phyloP scores from a whole-genome alignment of 202 grass and related monocot species.

The Schoenoplectus triqueter region DNA sequence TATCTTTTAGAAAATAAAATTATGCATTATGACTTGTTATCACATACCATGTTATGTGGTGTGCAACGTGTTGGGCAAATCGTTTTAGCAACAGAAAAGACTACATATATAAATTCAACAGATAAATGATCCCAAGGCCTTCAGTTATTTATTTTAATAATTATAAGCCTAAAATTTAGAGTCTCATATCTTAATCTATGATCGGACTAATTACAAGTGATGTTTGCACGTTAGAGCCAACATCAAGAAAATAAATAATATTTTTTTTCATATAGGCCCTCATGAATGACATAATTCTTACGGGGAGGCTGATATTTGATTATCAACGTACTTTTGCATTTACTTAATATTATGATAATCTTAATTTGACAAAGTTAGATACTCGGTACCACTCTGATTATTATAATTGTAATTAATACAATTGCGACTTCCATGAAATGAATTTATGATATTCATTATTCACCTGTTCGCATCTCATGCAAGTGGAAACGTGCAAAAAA shows the following conservation, averaged over 20 bases:
- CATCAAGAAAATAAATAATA: background rate
- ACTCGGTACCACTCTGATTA: background rate
- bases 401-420: conserved; percentile 4
- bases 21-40: background rate
- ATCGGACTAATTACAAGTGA: background rate
- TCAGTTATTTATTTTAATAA: background rate
- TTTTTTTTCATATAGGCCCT: background rate
- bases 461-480: background rate
- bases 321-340: background rate
- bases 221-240: conserved; percentile 5
- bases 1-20: background rate
- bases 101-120: background rate
- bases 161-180: background rate
- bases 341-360: background rate
- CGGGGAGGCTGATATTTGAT: background rate
- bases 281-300: background rate
- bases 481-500: background rate
- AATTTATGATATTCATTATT: conserved; percentile 3
- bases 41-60: background rate
- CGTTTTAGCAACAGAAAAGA: background rate
- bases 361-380: background rate
- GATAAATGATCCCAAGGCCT: background rate
- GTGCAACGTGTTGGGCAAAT: background rate
- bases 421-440: background rate
- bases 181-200: background rate